These are phyloP conservation scores for Sanghuangporus baumii DNA, from an alignment of 1,284 basidiomycete species.

Conservation along the genomic window DNA sequence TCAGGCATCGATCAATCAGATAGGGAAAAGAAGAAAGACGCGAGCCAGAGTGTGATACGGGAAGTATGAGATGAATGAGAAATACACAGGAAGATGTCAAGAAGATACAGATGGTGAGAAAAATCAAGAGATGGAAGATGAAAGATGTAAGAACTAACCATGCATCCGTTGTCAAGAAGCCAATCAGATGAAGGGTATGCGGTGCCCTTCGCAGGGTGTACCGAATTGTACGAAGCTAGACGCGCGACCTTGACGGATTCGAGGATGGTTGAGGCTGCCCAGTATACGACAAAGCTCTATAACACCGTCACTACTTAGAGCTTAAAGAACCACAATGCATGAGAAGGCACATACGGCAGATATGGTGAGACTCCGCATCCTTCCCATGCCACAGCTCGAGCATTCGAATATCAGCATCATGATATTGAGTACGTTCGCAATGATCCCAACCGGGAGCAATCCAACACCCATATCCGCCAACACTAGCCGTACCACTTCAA, in stretches of 20 bases:
- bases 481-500: slow-evolving; percentile 13
- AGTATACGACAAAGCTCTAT: slow-evolving; percentile 14
- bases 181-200: slow-evolving; percentile 18
- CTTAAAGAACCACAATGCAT: background rate
- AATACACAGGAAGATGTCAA: background rate
- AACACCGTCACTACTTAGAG: background rate
- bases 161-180: slow-evolving; percentile 17
- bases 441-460: slow-evolving; percentile 9
- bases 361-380: background rate
- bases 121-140: background rate
- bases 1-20: background rate
- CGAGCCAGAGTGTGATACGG: background rate
- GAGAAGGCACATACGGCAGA: slow-evolving; percentile 11
- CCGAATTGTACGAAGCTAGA: slow-evolving; percentile 6
- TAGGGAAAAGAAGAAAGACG: background rate
- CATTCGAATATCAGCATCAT: slow-evolving; percentile 4
- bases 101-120: background rate
- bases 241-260: slow-evolving; percentile 14
- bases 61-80: background rate
- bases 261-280: slow-evolving; percentile 12
- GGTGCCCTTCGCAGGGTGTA: slow-evolving; percentile 16
- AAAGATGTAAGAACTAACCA: slow-evolving; percentile 8
- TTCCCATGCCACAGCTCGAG: slow-evolving; percentile 6
- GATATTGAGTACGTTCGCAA: slow-evolving; percentile 5
- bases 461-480: slow-evolving; percentile 14